Base-by-base conservation (phyloP, 768 basidiomycete species). In the Lactarius sanguifluus region DNA sequence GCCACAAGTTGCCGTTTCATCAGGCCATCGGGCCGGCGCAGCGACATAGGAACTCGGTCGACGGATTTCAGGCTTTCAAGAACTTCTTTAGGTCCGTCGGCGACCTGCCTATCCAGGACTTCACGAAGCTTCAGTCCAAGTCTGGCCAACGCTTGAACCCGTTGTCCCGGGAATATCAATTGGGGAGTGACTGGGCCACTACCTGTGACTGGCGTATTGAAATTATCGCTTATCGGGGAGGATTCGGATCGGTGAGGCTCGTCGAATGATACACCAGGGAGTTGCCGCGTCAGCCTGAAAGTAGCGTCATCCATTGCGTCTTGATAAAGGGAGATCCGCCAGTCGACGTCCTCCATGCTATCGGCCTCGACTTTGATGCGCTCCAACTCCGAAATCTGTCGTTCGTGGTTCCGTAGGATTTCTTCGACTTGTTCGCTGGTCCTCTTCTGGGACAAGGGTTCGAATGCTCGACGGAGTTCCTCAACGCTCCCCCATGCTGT, bases 331-430 rank as follows among this genome's bases (percentile, higher is more conserved):
- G n/a, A 50, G 20, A 47, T 47, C n/a, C 45, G 45, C 45, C 45
- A 47, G n/a, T 47, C 45, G n/a, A 47, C n/a, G 10, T 47, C 45
- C 9, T 47, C 45, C n/a, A 47, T 23, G 20, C 45, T 9, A 9
- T 23, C n/a, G 10, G 45, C 45, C n/a, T 47, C 45, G n/a, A 47
- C 45, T 12, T 47, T 41, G n/a, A 64, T 64, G 43, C 8, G 32
- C 41, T 64, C 62, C 56, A 64, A 18, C 2, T 43, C n/a, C 13
- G 56, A 64, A 57, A 64, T 57, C n/a, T 23, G 28, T 18, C 0
- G 5, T 25, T 47, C 41, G 10, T 5, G 57, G 0, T 1, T 30
- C 3, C 12, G 5, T 4, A 66, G 61, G 30, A 66, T 58, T 23
- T n/a, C n/a, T 28, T 3, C 16, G 56, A 54, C n/a, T 15, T 62